Percentiles rank a stretch among this genome's conserved stretches.
Evolutionary conservation across 306 rosid species (phyloP).

Genomic region (Fragaria ananassa): DNA sequence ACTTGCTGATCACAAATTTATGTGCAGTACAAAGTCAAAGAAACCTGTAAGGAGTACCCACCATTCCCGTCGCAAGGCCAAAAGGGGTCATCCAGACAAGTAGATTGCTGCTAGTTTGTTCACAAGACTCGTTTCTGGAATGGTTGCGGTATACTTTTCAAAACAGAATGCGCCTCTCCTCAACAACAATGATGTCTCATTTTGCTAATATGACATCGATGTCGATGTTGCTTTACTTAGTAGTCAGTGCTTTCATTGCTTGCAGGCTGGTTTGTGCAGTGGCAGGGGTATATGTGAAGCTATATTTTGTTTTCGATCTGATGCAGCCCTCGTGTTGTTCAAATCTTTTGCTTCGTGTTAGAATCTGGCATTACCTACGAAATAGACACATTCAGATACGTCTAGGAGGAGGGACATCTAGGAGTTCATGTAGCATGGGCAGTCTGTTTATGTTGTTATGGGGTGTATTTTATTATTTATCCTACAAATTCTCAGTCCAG

Average conservation of each 20-base stretch:
- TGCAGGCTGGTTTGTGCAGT: slow-evolving; percentile 42
- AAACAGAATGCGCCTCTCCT: background rate
- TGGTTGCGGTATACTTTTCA: background rate
- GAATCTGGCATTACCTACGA: slow-evolving; percentile 5
- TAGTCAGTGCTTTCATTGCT: background rate
- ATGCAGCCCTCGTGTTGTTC: background rate
- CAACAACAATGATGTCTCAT: background rate
- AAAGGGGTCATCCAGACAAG: slow-evolving; percentile 77
- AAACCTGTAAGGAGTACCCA: slow-evolving; percentile 49
- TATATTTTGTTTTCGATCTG: slow-evolving; percentile 10
- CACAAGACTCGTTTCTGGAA: slow-evolving; percentile 11
- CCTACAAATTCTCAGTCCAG: background rate
- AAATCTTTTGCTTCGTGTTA: slow-evolving; percentile 9
- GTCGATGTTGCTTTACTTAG: background rate
- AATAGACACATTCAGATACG: slow-evolving; percentile 8
- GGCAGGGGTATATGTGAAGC: slow-evolving; percentile 22
- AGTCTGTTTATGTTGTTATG: slow-evolving; percentile 2
- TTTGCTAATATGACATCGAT: background rate
- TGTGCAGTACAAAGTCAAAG: slow-evolving; percentile 54
- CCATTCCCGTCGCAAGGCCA: slow-evolving; percentile 72
- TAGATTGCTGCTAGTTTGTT: slow-evolving; percentile 26
- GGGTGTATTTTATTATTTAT: slow-evolving; percentile 21
- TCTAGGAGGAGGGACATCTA: background rate
- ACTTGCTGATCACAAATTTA: background rate
- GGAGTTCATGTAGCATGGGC: slow-evolving; percentile 16